A percentile compares a stretch with the other conserved stretches of the same genome.
These are phyloP conservation scores for Vitis rotundifolia DNA, from an alignment of 164 flowering plant species.

Conservation along the genomic window DNA sequence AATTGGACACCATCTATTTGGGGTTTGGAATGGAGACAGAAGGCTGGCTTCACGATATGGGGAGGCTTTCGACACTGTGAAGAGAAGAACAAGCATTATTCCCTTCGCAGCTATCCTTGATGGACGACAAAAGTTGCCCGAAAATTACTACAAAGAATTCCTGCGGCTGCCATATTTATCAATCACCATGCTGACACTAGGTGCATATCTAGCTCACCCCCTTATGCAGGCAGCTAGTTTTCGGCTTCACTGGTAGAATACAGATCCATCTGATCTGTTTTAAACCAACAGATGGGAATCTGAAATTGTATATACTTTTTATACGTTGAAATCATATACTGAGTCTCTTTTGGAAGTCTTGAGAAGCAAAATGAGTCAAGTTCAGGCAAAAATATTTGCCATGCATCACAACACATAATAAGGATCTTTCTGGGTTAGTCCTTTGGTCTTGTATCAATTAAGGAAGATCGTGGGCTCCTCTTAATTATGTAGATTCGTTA, in stretches of 20 bases:
- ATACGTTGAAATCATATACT: too few species aligned
- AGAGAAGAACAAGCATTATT: conserved; percentile 74
- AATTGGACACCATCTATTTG: conserved; percentile 90
- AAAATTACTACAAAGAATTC: conserved; percentile 82
- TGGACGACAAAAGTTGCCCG: conserved; percentile 88
- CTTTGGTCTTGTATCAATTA: too few species aligned
- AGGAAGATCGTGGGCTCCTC: too few species aligned
- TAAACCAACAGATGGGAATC: background rate
- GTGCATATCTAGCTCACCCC: conserved; percentile 84
- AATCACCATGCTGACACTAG: conserved; percentile 71
- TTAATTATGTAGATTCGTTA: too few species aligned
- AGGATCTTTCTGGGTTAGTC: too few species aligned
- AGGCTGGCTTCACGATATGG: conserved; percentile 74
- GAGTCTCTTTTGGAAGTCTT: too few species aligned
- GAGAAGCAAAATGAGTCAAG: too few species aligned
- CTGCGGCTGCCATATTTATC: conserved; percentile 71
- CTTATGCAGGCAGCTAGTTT: conserved; percentile 86
- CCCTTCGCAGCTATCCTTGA: conserved; percentile 96
- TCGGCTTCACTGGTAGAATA: conserved; percentile 80
- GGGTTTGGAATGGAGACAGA: conserved; percentile 97
- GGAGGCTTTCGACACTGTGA: conserved; percentile 73
- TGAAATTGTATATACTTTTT: too few species aligned
- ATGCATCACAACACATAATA: too few species aligned
- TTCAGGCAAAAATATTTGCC: too few species aligned
- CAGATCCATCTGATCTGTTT: too few species aligned